Conservation (phyloP, 2,329 filamentous ascomycete genomes). For the Scedosporium dehoogii region DNA sequence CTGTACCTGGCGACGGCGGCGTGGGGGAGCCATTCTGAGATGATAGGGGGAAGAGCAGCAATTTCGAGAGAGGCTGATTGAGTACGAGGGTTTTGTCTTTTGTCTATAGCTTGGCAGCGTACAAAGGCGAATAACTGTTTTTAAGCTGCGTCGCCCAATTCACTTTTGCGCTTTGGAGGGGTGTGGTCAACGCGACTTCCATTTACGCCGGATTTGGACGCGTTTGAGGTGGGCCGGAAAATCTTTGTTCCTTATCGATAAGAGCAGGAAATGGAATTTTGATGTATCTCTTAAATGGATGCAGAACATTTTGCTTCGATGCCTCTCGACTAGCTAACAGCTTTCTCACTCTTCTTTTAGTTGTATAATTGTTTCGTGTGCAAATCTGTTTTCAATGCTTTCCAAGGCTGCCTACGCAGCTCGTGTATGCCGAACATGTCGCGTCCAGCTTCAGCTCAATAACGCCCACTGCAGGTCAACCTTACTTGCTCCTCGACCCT, state of each 20-base stretch:
- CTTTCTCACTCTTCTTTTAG: constrained; percentile 9
- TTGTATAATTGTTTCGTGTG: background rate
- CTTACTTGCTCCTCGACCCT: background rate
- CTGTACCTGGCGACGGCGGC: background rate
- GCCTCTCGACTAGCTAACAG: constrained; percentile 1
- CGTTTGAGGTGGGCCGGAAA: constrained; percentile 2
- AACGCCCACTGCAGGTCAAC: constrained; percentile 4
- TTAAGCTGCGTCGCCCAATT: background rate
- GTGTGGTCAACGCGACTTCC: background rate
- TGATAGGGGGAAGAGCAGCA: too few relatives aligned
- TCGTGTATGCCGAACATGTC: constrained; percentile 25
- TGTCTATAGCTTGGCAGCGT: background rate
- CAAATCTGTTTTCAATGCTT: constrained; percentile 21
- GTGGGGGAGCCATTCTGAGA: background rate
- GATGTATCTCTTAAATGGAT: background rate
- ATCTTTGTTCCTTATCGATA: constrained; percentile 12
- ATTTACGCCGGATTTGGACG: background rate
- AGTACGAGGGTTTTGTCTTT: too few relatives aligned
- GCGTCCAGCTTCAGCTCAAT: constrained; percentile 14
- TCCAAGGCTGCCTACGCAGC: constrained; percentile 21
- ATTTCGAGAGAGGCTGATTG: too few relatives aligned
- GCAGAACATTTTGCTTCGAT: background rate
- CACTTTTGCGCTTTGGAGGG: background rate
- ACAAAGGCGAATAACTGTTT: background rate
- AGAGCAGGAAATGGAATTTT: constrained; percentile 17